Percentiles rank a stretch among this genome's conserved stretches.
Evolutionary conservation across 352 stramenopile species (phyloP).

Genomic region (Phytophthora colocasiae): DNA sequence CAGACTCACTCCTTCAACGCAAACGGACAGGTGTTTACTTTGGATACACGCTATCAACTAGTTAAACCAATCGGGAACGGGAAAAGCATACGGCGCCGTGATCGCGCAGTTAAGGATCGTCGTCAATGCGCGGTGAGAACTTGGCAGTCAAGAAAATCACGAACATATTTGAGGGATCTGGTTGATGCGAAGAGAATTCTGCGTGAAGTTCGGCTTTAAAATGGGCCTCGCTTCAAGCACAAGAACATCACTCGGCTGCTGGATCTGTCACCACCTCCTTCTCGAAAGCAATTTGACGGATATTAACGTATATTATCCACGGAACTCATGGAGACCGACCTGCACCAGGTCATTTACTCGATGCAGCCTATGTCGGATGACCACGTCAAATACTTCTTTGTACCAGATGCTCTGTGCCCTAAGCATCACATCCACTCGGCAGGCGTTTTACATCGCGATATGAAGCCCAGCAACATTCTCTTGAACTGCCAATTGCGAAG

Average conservation of each 20-base stretch:
- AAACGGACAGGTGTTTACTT: slow-evolving; percentile 84
- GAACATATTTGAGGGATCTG: slow-evolving; percentile 95
- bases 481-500: slow-evolving; percentile 86
- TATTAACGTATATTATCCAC: slow-evolving; percentile 97
- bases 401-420: slow-evolving; percentile 85
- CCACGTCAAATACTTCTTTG: slow-evolving; percentile 84
- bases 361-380: slow-evolving; percentile 91
- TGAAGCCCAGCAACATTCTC: slow-evolving; percentile 86
- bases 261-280: slow-evolving; percentile 92
- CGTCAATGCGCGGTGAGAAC: slow-evolving; percentile 52
- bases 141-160: slow-evolving; percentile 96
- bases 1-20: slow-evolving; percentile 80
- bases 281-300: slow-evolving; percentile 95
- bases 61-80: slow-evolving; percentile 91
- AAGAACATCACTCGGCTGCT: slow-evolving; percentile 95
- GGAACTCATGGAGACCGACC: slow-evolving; percentile 97
- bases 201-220: slow-evolving; percentile 91
- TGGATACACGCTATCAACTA: slow-evolving; percentile 89
- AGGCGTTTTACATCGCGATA: slow-evolving; percentile 83
- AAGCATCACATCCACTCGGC: slow-evolving; percentile 96
- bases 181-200: slow-evolving; percentile 99
- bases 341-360: slow-evolving; percentile 97
- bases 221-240: slow-evolving; percentile 89
- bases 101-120: slow-evolving; percentile 85
- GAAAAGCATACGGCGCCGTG: slow-evolving; percentile 91